A percentile compares a stretch with the other conserved stretches of the same genome.
phyloP scores from a whole-genome alignment of 2,329 filamentous ascomycete genomes.

The Colletotrichum echinochloae region DNA sequence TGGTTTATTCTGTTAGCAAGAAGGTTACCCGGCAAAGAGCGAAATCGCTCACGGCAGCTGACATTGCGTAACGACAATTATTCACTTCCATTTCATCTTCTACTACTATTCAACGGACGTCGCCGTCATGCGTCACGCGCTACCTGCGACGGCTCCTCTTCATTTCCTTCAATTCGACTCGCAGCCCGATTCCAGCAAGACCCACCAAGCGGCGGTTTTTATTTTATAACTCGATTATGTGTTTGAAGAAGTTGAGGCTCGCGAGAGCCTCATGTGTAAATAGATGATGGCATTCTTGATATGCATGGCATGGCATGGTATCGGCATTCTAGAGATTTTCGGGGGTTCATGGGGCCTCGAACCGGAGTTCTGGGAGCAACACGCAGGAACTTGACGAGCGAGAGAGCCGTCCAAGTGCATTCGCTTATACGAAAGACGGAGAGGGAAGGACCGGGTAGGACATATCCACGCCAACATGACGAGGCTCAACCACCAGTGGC shows the following conservation, averaged over 20 bases:
- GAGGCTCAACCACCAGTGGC: conserved; percentile 33
- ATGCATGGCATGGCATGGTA: conserved; percentile 62
- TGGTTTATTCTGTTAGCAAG: conserved; percentile 79
- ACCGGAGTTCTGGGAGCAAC: conserved; percentile 61
- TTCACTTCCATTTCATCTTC: conserved; percentile 30
- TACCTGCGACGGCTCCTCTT: conserved; percentile 27
- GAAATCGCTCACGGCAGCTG: conserved; percentile 56
- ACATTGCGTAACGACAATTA: conserved; percentile 57
- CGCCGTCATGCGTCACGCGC: background rate
- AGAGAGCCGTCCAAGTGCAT: conserved; percentile 49
- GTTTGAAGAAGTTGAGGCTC: conserved; percentile 47
- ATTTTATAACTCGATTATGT: conserved; percentile 39
- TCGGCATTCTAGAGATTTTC: conserved; percentile 61
- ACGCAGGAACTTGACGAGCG: conserved; percentile 48
- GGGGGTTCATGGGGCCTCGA: conserved; percentile 53
- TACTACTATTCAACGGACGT: conserved; percentile 24
- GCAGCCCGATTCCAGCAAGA: conserved; percentile 42
- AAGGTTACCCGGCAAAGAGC: conserved; percentile 69
- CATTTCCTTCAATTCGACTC: conserved; percentile 44
- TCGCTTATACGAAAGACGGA: conserved; percentile 56
- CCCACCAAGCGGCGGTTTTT: conserved; percentile 41
- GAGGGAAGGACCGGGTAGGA: conserved; percentile 36
- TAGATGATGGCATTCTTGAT: conserved; percentile 63
- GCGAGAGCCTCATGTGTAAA: conserved; percentile 57
- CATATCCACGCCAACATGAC: conserved; percentile 38